Evolutionary conservation across 768 basidiomycete genomes (phyloP).

Genomic region (Aureoboletus auriporus): DNA sequence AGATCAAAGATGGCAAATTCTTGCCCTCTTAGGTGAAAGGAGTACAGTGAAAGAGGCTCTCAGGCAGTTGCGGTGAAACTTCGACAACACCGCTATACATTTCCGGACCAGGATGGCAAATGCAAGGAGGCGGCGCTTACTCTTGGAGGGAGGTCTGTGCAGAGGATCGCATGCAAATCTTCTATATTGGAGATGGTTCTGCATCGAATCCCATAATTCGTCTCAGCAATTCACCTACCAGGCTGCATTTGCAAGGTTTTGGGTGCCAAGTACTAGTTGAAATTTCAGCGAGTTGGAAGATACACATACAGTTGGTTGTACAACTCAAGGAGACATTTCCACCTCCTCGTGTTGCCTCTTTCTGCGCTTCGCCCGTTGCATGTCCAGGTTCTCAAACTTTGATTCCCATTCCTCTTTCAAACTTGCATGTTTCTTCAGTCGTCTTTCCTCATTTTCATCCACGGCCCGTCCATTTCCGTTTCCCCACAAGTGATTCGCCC

Average conservation of each 20-base stretch:
- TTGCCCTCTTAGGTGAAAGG: conserved; percentile 69
- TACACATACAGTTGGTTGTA: not conserved
- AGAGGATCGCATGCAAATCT: too few species aligned
- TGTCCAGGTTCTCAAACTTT: conserved; percentile 32
- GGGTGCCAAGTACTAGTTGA: not conserved
- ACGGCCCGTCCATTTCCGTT: conserved; percentile 38
- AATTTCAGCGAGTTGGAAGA: not conserved
- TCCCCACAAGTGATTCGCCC: conserved; percentile 37
- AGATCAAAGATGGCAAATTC: conserved; percentile 73
- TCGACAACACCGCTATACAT: not conserved
- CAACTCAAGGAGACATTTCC: conserved; percentile 23
- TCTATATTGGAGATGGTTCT: too few species aligned
- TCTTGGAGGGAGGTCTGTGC: not conserved
- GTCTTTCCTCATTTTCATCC: conserved; percentile 25
- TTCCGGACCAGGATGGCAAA: too few species aligned
- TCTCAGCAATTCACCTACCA: too few species aligned
- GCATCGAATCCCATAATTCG: too few species aligned
- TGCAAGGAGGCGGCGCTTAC: not conserved
- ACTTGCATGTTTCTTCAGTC: conserved; percentile 36
- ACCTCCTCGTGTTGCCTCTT: conserved; percentile 17
- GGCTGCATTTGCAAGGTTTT: not conserved
- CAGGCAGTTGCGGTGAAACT: conserved; percentile 33
- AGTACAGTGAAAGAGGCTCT: conserved; percentile 65
- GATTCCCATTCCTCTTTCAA: conserved; percentile 40
- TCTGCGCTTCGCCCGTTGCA: conserved; percentile 18